phyloP scores from a whole-genome alignment of 768 basidiomycete species.

The Guyanaporus albipodus region DNA sequence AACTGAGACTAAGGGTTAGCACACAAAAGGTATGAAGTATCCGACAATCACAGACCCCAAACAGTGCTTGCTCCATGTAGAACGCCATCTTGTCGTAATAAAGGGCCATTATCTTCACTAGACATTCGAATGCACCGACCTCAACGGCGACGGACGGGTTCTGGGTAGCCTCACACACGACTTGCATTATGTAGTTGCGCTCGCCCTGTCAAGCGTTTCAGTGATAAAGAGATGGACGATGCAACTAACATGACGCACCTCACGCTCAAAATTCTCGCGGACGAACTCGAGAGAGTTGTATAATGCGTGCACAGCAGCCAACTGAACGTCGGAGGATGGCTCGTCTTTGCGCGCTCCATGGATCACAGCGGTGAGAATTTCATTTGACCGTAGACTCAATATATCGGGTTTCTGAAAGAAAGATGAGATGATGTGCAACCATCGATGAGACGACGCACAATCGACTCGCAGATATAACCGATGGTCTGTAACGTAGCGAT shows the following conservation, averaged over 20 bases:
- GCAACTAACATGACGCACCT: slow-evolving; percentile 50
- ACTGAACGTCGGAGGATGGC: slow-evolving; percentile 83
- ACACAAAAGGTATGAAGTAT: slow-evolving; percentile 2
- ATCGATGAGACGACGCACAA: slow-evolving; percentile 56
- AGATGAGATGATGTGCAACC: slow-evolving; percentile 6
- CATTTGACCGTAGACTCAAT: slow-evolving; percentile 83
- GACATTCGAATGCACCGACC: slow-evolving; percentile 93
- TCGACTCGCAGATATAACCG: slow-evolving; percentile 95
- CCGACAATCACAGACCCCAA: slow-evolving; percentile 65
- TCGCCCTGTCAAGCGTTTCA: slow-evolving; percentile 64
- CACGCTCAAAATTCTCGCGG: slow-evolving; percentile 95
- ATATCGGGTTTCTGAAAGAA: slow-evolving; percentile 82
- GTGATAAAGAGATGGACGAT: background rate
- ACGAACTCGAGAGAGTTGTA: slow-evolving; percentile 97
- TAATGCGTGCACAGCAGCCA: slow-evolving; percentile 88
- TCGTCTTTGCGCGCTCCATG: slow-evolving; percentile 98
- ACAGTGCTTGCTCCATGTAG: slow-evolving; percentile 99
- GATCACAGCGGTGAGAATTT: slow-evolving; percentile 97
- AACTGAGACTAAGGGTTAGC: slow-evolving; percentile 47
- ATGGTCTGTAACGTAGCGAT: slow-evolving; percentile 92
- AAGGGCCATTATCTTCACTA: slow-evolving; percentile 94
- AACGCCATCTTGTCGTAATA: slow-evolving; percentile 99
- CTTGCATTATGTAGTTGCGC: slow-evolving; percentile 99
- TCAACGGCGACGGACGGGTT: slow-evolving; percentile 75
- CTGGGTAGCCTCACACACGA: slow-evolving; percentile 98